A percentile compares a stretch with the other conserved stretches of the same genome.
These are phyloP conservation scores for Phalaenopsis aphrodite DNA, from an alignment of 106 monocot species.

Conservation along the genomic window DNA sequence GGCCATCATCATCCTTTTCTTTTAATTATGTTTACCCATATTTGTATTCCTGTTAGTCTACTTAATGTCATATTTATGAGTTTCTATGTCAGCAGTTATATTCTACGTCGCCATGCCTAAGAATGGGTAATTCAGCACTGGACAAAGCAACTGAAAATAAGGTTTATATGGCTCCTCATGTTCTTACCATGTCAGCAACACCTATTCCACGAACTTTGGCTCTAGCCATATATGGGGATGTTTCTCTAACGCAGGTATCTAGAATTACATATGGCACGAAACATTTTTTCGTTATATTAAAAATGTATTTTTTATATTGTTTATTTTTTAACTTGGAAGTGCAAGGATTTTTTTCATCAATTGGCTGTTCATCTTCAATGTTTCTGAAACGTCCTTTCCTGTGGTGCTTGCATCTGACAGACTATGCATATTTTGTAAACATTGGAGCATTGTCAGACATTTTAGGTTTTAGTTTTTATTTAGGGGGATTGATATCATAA, in stretches of 20 bases:
- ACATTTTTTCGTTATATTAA: not conserved
- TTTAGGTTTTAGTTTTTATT: not conserved
- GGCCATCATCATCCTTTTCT: not conserved
- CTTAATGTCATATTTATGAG: not conserved
- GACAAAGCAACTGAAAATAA: slow-evolving; percentile 31
- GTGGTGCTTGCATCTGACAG: not conserved
- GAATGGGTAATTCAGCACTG: slow-evolving; percentile 2
- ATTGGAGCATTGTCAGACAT: not conserved
- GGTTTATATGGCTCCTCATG: slow-evolving; percentile 85
- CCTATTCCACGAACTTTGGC: slow-evolving; percentile 97
- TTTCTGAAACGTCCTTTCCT: not conserved
- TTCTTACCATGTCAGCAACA: slow-evolving; percentile 96
- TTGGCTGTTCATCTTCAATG: not conserved
- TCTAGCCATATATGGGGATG: slow-evolving; percentile 87
- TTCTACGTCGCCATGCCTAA: slow-evolving; percentile 33
- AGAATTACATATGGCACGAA: not conserved
- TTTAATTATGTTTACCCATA: not conserved
- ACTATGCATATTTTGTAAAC: not conserved
- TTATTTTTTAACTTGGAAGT: not conserved
- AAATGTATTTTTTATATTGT: not conserved
- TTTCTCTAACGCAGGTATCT: slow-evolving; percentile 87
- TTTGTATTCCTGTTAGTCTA: not conserved
- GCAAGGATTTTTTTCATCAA: not conserved
- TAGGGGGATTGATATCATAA: not conserved
- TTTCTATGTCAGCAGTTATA: slow-evolving; percentile 43